Evolutionary conservation across 208 protist genomes (phyloP).

Genomic region (Balamuthia mandrillaris): DNA sequence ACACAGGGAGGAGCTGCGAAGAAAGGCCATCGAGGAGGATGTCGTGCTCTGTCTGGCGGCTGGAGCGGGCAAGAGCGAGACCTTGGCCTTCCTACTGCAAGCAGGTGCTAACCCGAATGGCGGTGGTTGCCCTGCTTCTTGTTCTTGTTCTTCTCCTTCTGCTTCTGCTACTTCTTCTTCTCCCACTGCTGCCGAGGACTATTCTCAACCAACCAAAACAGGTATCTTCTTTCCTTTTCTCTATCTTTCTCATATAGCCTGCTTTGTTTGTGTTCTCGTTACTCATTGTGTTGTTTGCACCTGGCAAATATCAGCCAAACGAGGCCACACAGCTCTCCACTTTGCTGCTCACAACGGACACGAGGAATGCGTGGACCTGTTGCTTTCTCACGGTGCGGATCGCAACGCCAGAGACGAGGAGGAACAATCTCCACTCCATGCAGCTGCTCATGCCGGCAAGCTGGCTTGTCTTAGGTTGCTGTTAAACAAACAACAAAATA

Average conservation of each 20-base stretch:
- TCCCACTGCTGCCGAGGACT: too few species aligned
- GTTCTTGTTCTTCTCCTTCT: not conserved
- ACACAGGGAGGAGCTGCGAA: not conserved
- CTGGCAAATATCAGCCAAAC: not conserved
- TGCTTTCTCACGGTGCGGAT: not conserved
- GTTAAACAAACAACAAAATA: not conserved
- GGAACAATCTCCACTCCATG: not conserved
- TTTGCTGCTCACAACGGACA: conserved; percentile 23
- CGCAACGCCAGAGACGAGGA: not conserved
- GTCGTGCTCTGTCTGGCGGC: not conserved
- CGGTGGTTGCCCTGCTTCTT: not conserved
- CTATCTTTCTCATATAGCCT: too few species aligned
- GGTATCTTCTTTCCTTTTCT: too few species aligned
- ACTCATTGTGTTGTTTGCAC: too few species aligned
- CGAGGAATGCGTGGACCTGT: not conserved
- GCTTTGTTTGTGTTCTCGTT: too few species aligned
- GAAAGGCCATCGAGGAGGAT: not conserved
- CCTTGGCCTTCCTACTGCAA: not conserved
- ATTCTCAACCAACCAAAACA: too few species aligned
- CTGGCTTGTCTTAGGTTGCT: not conserved
- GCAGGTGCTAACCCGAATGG: not conserved
- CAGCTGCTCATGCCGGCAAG: not conserved
- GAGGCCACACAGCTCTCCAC: conserved; percentile 10
- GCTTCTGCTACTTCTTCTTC: too few species aligned
- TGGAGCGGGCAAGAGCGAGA: not conserved